Conservation (phyloP, 257 asterid genomes). For the Eustoma russellianum region DNA sequence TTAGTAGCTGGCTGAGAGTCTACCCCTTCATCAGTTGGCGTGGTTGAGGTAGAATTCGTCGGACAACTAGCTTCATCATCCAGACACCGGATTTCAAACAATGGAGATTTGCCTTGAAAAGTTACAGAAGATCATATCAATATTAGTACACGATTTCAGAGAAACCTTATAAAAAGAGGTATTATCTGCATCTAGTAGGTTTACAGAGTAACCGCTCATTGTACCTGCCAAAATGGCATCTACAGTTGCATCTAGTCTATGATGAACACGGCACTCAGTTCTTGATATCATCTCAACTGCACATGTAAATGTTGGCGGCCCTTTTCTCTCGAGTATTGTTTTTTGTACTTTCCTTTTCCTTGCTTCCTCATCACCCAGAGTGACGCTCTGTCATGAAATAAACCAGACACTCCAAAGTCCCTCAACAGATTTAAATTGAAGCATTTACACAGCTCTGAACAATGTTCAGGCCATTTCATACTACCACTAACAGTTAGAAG, state of each 20-base stretch:
- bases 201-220: not conserved
- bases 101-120: slow-evolving; percentile 61
- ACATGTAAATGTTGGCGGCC: slow-evolving; percentile 88
- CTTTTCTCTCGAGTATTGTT: slow-evolving; percentile 97
- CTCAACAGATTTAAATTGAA: not conserved
- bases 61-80: slow-evolving; percentile 35
- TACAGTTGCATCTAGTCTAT: slow-evolving; percentile 80
- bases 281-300: slow-evolving; percentile 92
- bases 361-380: slow-evolving; percentile 99
- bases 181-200: not conserved
- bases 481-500: no score
- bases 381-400: slow-evolving; percentile 62
- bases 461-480: not conserved
- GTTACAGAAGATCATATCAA: slow-evolving; percentile 6
- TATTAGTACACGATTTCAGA: slow-evolving; percentile 10
- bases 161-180: not conserved
- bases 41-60: slow-evolving; percentile 16
- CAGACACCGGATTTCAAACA: slow-evolving; percentile 61
- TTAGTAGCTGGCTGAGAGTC: slow-evolving; percentile 15
- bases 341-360: slow-evolving; percentile 96
- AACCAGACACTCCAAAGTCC: slow-evolving; percentile 1
- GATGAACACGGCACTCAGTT: slow-evolving; percentile 87
- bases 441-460: not conserved
- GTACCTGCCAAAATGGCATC: slow-evolving; percentile 89
- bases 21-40: slow-evolving; percentile 21